Evolutionary conservation across 495 filamentous ascomycete genomes (phyloP), one percentile per base, ranked within the genome.

Genomic region (Aspergillus conjunctus): DNA sequence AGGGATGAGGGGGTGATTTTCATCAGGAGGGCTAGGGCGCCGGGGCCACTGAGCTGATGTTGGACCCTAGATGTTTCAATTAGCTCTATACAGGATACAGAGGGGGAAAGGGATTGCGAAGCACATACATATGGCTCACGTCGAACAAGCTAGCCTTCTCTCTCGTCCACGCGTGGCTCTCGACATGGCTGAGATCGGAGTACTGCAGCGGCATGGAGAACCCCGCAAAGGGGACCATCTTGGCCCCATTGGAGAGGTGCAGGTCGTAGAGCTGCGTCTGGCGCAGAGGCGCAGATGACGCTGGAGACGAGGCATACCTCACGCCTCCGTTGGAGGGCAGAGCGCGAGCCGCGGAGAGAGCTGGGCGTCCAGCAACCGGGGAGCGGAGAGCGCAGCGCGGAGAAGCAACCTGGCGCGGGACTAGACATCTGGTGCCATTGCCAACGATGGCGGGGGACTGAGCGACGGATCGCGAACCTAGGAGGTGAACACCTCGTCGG

Each of bases 161-260:
- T 37, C 95, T 81, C 10, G 94, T 97, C 85, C 91, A 96, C 60
- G 85, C 77, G 77, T 98, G 94, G 62, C 90, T 93, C 51, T 89
- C 86, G 52, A 81, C 81, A 63, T 96, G 85, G 68, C 85, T 84
- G 60, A 91, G 79, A 61, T 87, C 86, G 22, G 79, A 69, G 76
- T 98, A 98, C 64, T 92, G 88, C 26, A 98, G 84, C 17, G 94
- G 95, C 94, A 98, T 98, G 54, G 82, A 80, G 77, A 87, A 98
- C 62, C 92, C 93, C 56, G 89, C 93, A 70, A 97, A 98, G n/a
- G 91, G 91, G 56, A 98, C 93, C 87, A 98, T 96, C 76, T 95
- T 97, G 44, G 83, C 94, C 64, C 91, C 91, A 69, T 90, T 76
- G 33, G 77, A 74, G 54, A 91, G 63, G 72, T 98, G 93, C 22